Evolutionary conservation across 2,329 filamentous ascomycete species (phyloP), one percentile per base, ranked within the genome.

Genomic region (Colletotrichum orbiculare): DNA sequence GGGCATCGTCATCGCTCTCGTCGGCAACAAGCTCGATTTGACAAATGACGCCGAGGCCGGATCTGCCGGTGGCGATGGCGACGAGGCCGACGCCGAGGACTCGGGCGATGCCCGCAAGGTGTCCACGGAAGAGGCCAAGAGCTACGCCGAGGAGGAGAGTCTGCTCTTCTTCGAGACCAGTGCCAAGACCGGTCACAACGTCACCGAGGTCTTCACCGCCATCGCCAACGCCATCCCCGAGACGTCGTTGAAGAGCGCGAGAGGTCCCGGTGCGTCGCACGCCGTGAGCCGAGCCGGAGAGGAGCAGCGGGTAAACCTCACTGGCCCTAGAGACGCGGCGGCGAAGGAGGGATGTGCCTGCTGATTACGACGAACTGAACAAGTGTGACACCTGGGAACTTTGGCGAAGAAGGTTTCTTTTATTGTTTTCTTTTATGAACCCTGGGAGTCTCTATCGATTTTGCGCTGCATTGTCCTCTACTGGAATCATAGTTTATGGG

Each of bases 171-270:
- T 97, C 77, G 96, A 99, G 84, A 99, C 96, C 13, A 97, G 93
- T 76, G 96, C 96, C 52, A 99, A 99, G 89, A 96, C 93, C 4
- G 96, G 96, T 34, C 87, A 91, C 75, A 97, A 97, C 77, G 96
- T 99, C 43, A 89, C 91, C 57, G 95, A 97, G 72, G 96, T 99
- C 38, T 99, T 99, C 76, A 97, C 94, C 49, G 96, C 96, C 38
- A 99, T 99, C 76, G 96, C 96, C 66, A 98, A 98, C 76, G 94
- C 94, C 45, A 99, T 99, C 73, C 96, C 96, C 2, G 96, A 99
- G 84, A 97, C 94, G 56, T 97, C 93, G 68, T 82, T 98, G 77
- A 98, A 98, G 87, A 94, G 91, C 54, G 87, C 92, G 39, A 88
- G 93, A 71, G 91, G 91, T n/a, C 83, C 86, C 15, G 90, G 88